phyloP scores from a whole-genome alignment of 2,329 filamentous ascomycete species.

The Diaporthe longicolla region DNA sequence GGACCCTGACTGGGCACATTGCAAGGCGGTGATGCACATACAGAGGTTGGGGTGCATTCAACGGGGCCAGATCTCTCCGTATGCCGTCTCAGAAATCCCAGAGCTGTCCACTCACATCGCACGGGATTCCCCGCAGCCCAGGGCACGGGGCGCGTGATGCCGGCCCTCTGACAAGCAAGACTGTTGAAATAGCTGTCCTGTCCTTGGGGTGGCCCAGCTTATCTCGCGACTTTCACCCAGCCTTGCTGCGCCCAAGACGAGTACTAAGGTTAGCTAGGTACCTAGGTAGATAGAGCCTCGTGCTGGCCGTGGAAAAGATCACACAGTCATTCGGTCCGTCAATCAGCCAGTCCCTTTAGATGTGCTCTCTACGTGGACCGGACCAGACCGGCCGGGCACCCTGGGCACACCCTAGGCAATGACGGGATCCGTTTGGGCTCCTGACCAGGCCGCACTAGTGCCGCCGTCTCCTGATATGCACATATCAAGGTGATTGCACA shows the following conservation, averaged over 20 bases:
- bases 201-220: too few species aligned
- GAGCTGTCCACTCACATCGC: slow-evolving; percentile 24
- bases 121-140: slow-evolving; percentile 29
- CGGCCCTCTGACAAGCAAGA: slow-evolving; percentile 7
- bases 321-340: background rate
- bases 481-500: background rate
- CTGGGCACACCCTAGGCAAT: slow-evolving; percentile 2
- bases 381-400: slow-evolving; percentile 16
- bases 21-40: too few species aligned
- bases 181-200: slow-evolving; percentile 6
- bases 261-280: too few species aligned
- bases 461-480: slow-evolving; percentile 29
- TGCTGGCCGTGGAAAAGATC: background rate
- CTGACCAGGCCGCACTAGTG: slow-evolving; percentile 27
- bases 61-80: background rate
- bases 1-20: too few species aligned
- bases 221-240: too few species aligned
- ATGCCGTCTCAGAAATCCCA: slow-evolving; percentile 26
- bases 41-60: slow-evolving; percentile 1
- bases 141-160: slow-evolving; percentile 29
- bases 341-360: background rate
- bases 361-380: background rate
- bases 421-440: slow-evolving; percentile 28
- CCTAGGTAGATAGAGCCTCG: background rate
- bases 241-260: too few species aligned